These are phyloP conservation scores for Medicago ruthenica DNA, from an alignment of 306 rosid species.

Conservation along the genomic window DNA sequence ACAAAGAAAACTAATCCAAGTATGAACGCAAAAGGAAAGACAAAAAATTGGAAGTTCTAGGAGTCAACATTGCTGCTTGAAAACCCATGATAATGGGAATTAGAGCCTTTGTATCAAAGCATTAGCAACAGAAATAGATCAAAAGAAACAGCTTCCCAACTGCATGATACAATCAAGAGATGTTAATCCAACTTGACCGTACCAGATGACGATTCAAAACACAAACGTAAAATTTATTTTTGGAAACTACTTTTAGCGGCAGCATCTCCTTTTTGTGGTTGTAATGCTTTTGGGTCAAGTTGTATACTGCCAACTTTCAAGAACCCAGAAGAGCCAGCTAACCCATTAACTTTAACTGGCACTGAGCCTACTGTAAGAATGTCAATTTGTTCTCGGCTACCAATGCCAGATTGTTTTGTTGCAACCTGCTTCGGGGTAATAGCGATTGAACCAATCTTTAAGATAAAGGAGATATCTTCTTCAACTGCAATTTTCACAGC, in stretches of 20 bases:
- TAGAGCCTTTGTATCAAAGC: slow-evolving; percentile 37
- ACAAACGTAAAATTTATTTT: slow-evolving; percentile 21
- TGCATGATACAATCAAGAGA: slow-evolving; percentile 19
- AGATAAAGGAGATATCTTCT: slow-evolving; percentile 52
- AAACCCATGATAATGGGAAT: slow-evolving; percentile 15
- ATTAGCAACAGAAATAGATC: slow-evolving; percentile 25
- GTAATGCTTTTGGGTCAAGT: slow-evolving; percentile 62
- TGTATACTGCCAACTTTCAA: slow-evolving; percentile 79
- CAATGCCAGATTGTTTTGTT: slow-evolving; percentile 40
- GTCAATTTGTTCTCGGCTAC: slow-evolving; percentile 45
- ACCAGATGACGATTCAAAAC: slow-evolving; percentile 10
- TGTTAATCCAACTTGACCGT: slow-evolving; percentile 30
- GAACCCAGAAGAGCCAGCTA: slow-evolving; percentile 48
- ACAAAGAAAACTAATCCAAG: background rate
- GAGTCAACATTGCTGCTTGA: slow-evolving; percentile 8
- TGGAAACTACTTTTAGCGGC: slow-evolving; percentile 45
- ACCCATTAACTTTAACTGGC: slow-evolving; percentile 66
- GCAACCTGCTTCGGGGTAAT: slow-evolving; percentile 56
- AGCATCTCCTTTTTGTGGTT: slow-evolving; percentile 46
- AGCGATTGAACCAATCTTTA: slow-evolving; percentile 72
- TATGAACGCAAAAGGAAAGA: background rate
- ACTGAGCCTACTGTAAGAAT: slow-evolving; percentile 76
- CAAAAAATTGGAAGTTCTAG: background rate
- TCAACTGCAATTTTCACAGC: slow-evolving; percentile 39
- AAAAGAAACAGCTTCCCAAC: slow-evolving; percentile 33